Evolutionary conservation across 805 yeast species (phyloP), one percentile per base, ranked within the genome.

Genomic region (Clavispora fructus): DNA sequence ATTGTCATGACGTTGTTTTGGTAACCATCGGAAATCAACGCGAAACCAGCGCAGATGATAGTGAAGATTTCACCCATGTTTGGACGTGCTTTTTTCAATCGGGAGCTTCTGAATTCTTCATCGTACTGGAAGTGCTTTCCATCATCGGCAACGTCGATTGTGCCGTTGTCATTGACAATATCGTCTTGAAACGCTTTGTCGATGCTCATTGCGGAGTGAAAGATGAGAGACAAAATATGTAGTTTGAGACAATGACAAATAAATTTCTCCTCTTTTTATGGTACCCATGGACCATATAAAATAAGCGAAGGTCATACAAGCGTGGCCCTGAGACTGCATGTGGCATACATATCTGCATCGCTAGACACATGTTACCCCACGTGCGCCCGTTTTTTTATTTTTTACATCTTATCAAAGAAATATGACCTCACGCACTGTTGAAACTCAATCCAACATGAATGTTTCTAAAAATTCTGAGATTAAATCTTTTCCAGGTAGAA

Each of bases 1-100:
- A 83, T 82, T 4, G 87, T 77, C 87, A 85, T 83, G 51, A 83
- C 75, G 54, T 80, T 82, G 59, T 85, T 85, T 60, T 83, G 88
- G 63, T 85, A 85, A 4, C 91, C 91, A 64, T 86, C 94, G 19
- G 86, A 79, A 56, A 84, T 78, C 58, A 86, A 73, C 0, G 91
- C 94, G 52, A 79, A 82, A 12, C 94, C 92, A 23, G 90, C 72
- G 64, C 87, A 79, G 39, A 81, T 57, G 50, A 85, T 79, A 45
- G 82, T 63, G 42, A 71, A 54, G 27, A 67, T 49, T 45, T 71
- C 73, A 25, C 57, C 63, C 32, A 51, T 26, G 31, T 52, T 54
- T 17, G 62, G 61, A 0, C 64, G 65, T 11, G n/a, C 25, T 6
- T 54, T 56, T 14, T 40, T 53, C 35, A 63, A 60, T 39, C 76